phyloP scores from a whole-genome alignment of 2,329 filamentous ascomycete species.

The Bipolaris cookei region DNA sequence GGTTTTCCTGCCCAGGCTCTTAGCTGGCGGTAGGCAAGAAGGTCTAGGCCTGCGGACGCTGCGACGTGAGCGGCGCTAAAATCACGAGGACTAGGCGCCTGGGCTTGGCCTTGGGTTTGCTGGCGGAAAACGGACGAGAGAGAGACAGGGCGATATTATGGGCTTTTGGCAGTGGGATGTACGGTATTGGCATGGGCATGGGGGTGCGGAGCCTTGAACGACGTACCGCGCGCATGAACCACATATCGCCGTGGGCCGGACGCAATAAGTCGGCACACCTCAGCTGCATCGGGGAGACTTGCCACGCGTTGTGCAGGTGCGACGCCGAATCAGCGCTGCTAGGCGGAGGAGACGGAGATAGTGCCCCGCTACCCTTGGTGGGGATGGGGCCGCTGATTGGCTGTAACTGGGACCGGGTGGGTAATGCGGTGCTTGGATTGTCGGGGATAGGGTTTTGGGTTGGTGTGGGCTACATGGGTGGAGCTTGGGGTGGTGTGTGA shows the following conservation, averaged over 20 bases:
- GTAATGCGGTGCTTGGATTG: constrained; percentile 18
- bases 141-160: no score
- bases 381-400: constrained; percentile 4
- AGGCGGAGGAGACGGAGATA: constrained; percentile 20
- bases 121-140: constrained; percentile 17
- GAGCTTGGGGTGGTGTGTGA: constrained; percentile 24
- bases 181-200: not conserved
- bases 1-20: constrained; percentile 11
- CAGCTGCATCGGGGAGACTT: constrained; percentile 24
- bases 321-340: constrained; percentile 29
- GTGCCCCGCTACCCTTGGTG: constrained; percentile 11
- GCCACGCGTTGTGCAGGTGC: constrained; percentile 29
- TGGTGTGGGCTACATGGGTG: constrained; percentile 24
- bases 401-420: constrained; percentile 4
- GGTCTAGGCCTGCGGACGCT: constrained; percentile 31
- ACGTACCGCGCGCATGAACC: constrained; percentile 20
- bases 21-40: constrained; percentile 19
- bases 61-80: constrained; percentile 12
- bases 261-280: constrained; percentile 19
- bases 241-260: constrained; percentile 24
- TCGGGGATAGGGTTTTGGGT: constrained; percentile 32
- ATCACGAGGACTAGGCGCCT: constrained; percentile 8
- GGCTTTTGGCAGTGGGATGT: no score
- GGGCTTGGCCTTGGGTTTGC: constrained; percentile 25
- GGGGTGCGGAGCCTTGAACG: constrained; percentile 20